Conservation (phyloP, 306 rosid species). For the Pyrus pyrifolia region DNA sequence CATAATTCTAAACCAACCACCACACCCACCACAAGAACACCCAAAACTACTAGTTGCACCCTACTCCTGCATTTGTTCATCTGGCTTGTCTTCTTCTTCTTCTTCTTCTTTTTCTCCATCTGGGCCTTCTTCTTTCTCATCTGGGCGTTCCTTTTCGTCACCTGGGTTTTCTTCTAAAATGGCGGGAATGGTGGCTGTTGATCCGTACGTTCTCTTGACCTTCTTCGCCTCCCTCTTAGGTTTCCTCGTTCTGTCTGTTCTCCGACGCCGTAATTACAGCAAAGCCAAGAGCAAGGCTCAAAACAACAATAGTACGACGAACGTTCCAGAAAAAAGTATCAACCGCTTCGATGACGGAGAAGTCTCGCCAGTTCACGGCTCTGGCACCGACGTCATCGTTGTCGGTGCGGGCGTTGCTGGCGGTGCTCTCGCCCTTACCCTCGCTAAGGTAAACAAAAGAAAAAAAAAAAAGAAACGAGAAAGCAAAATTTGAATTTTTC, state of each 20-base stretch:
- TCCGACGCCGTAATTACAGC: constrained; percentile 7
- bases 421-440: constrained; percentile 43
- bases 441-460: constrained; percentile 28
- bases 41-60: background rate
- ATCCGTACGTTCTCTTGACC: constrained; percentile 19
- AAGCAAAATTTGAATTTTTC: too few species aligned
- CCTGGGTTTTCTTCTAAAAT: constrained; percentile 6
- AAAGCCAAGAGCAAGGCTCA: background rate
- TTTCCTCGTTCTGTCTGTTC: constrained; percentile 14
- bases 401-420: constrained; percentile 54
- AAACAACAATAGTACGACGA: background rate
- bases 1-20: background rate
- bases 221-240: constrained; percentile 22
- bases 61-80: background rate
- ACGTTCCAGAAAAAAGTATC: background rate
- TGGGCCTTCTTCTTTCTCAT: background rate
- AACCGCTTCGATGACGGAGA: constrained; percentile 7
- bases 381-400: constrained; percentile 22
- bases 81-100: background rate
- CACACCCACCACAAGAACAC: background rate
- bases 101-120: background rate
- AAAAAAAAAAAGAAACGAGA: too few species aligned
- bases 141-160: background rate
- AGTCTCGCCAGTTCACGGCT: background rate
- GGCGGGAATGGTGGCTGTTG: constrained; percentile 8